These are phyloP conservation scores for Allodekkera sacchari DNA, from an alignment of 805 yeast genomes.

Conservation along the genomic window DNA sequence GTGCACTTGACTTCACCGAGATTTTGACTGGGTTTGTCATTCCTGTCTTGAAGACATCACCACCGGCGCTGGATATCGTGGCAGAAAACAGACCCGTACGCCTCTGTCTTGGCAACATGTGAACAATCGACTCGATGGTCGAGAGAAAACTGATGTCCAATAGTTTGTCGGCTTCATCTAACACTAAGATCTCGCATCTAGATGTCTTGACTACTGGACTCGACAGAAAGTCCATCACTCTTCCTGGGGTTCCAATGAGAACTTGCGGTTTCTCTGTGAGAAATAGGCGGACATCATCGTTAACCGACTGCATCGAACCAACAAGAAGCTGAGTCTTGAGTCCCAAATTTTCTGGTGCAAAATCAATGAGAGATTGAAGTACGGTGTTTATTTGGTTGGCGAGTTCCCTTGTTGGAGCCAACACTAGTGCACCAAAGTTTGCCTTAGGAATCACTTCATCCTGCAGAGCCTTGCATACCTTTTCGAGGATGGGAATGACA, in stretches of 20 bases:
- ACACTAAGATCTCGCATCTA: conserved; percentile 62
- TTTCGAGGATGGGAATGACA: conserved; percentile 73
- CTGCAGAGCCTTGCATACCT: conserved; percentile 29
- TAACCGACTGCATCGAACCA: conserved; percentile 52
- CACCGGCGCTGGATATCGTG: conserved; percentile 77
- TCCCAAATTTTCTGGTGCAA: conserved; percentile 38
- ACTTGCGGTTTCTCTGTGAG: conserved; percentile 55
- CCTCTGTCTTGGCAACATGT: conserved; percentile 77
- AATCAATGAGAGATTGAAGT: conserved; percentile 47
- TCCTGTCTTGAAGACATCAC: conserved; percentile 75
- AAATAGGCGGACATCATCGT: conserved; percentile 65
- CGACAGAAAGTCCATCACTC: conserved; percentile 65
- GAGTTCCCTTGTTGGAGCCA: conserved; percentile 62
- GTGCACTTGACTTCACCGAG: conserved; percentile 50
- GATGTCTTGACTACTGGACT: conserved; percentile 49
- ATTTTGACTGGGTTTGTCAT: conserved; percentile 89
- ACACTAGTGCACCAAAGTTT: conserved; percentile 59
- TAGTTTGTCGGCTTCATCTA: conserved; percentile 92
- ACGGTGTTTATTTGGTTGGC: conserved; percentile 69
- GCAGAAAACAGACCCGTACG: conserved; percentile 94
- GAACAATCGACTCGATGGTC: conserved; percentile 61
- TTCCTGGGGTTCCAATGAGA: conserved; percentile 87
- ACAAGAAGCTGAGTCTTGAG: conserved; percentile 56
- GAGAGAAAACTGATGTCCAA: conserved; percentile 68
- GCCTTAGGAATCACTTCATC: conserved; percentile 42